Base-by-base conservation (phyloP, 2,329 filamentous ascomycete genomes). In the Cladosporium cucumerinum region DNA sequence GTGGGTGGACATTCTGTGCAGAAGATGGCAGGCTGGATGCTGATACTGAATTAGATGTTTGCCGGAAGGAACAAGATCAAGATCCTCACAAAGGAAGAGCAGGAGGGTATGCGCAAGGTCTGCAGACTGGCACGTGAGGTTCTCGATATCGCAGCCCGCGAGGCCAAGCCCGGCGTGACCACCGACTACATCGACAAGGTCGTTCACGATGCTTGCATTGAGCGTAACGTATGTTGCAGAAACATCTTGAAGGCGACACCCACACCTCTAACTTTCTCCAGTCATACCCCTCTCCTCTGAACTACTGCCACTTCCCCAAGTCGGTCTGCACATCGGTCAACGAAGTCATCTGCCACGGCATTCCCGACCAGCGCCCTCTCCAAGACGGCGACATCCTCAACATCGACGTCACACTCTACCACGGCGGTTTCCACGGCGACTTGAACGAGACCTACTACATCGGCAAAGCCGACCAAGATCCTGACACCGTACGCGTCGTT, bases 361-460 rank as follows among this genome's bases (percentile, higher is more conserved):
- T 98, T 69, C 94, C 94, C 23, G 94, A 98, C 74, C 87, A 95
- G 77, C 87, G 93, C 60, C 83, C 90, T 7, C 84, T 98, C 0
- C 80, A 92, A 67, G 93, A 98, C 70, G 94, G 94, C 66, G 94
- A 98, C 73, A 97, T 98, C 69, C 81, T 98, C 74, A 98, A 98
- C 80, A 92, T 98, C 69, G 94, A 98, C 72, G 91, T 98, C 5
- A 93, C 92, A 0, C 81, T 97, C 49, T 98, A 94, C 78, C 92
- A 97, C 76, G 90, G 89, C 66, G 94, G 94, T 59, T 97, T 93
- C 80, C 94, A 98, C 75, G 92, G 91, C 61, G 94, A 98, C 77
- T 82, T 98, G 63, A 97, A 98, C 80, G 94, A 97, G 82, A 98
- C 94, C 16, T 98, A 97, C 80, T 98, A 98, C 75, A 90, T 98